Base-by-base conservation (phyloP, 2,329 filamentous ascomycete genomes). In the Arthrobotrys sphaeroides region DNA sequence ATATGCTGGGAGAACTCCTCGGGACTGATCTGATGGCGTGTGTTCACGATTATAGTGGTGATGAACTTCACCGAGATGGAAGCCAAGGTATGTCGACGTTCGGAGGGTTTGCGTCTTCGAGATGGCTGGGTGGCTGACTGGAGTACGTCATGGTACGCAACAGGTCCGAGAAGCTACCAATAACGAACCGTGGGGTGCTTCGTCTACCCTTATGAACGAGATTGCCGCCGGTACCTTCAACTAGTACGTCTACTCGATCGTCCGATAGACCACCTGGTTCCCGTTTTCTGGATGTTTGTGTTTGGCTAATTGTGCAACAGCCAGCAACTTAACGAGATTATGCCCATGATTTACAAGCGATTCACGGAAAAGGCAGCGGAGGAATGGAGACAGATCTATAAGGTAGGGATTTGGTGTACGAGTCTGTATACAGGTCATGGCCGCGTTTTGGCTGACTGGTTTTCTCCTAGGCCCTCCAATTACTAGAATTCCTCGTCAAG, bases 351-450 rank as follows among this genome's bases (percentile, higher is more conserved):
- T 82, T 99, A 99, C 86, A 95, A 96, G 81, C 92, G 95, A 78
- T 99, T 99, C 83, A 99, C 95, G 76, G 95, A 99, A 83, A 99
- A 99, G 86, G 88, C 93, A 5, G 94, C 95, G 67, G 95, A 99
- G 82, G 95, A 99, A 84, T 99, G 95, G 95, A 89, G 95, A 79
- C 95, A 99, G 83, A 99, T 99, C 81, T 99, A 99, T 88, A 99
- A 99, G 86, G 91, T 93, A 77, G 5, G 49, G 10, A 12, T 33
- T 53, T 7, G n/a, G n/a, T n/a, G n/a, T n/a, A n/a, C n/a, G n/a
- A n/a, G n/a, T n/a, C n/a, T n/a, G n/a, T n/a, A n/a, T n/a, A n/a
- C n/a, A n/a, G n/a, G n/a, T n/a, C n/a, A n/a, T n/a, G n/a, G n/a
- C n/a, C n/a, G n/a, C n/a, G n/a, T n/a, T n/a, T 55, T 24, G 31